phyloP scores from a whole-genome alignment of 139 green algal species.

The Micractinium sp. region DNA sequence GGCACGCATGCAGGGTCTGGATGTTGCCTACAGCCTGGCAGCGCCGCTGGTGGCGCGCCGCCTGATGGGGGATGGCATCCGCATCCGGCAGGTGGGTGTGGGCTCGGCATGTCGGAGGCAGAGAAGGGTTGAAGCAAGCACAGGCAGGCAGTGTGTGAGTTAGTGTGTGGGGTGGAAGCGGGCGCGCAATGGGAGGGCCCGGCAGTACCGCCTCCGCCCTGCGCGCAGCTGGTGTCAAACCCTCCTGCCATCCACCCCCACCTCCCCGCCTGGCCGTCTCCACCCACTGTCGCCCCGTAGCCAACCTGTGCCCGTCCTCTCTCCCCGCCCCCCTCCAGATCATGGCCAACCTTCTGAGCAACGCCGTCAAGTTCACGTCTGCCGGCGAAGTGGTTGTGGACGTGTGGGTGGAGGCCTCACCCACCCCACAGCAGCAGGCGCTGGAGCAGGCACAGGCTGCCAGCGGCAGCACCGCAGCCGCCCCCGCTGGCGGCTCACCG shows the following conservation, averaged over 20 bases:
- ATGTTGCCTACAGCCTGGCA: constrained; percentile 50
- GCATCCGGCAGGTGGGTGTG: constrained; percentile 61
- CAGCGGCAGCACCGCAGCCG: not conserved
- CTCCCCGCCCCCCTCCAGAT: constrained; percentile 69
- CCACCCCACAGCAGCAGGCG: not conserved
- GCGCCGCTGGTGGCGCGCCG: constrained; percentile 18
- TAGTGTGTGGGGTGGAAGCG: no score
- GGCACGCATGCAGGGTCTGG: constrained; percentile 15
- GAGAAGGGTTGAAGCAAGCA: no score
- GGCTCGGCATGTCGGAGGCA: no score
- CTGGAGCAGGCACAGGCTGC: not conserved
- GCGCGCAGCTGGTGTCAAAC: no score
- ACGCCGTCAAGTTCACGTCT: constrained; percentile 82
- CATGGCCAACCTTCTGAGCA: constrained; percentile 69
- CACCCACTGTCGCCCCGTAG: no score
- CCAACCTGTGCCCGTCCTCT: no score
- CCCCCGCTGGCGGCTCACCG: not conserved
- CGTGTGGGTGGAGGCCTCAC: not conserved
- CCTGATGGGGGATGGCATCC: constrained; percentile 55
- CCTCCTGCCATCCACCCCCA: no score
- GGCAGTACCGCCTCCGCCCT: no score
- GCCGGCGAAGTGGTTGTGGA: constrained; percentile 61
- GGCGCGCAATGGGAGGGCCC: no score
- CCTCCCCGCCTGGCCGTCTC: no score
- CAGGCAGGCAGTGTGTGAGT: no score